Conservation (phyloP, 345 rosid genomes). For the Eucalyptus urophylla region DNA sequence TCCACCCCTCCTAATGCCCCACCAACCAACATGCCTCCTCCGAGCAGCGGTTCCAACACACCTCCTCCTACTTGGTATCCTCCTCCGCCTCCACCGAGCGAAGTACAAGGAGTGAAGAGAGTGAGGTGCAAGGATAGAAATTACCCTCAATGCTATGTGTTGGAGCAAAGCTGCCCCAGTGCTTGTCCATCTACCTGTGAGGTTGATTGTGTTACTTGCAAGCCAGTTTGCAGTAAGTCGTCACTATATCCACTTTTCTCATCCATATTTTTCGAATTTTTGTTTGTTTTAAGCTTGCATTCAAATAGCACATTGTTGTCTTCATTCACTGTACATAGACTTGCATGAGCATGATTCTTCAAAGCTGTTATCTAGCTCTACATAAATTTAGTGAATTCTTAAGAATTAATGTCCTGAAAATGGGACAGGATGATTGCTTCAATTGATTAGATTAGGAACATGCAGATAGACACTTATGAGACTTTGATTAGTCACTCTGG, state of each 20-base stretch:
- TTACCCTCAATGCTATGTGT: constrained; percentile 26
- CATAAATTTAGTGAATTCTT: not conserved
- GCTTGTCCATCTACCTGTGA: constrained; percentile 36
- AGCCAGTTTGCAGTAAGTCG: constrained; percentile 40
- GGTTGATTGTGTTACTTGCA: constrained; percentile 56
- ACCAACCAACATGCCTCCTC: not conserved
- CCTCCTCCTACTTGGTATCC: not conserved
- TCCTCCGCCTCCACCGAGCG: constrained; percentile 7
- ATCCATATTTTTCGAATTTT: not conserved
- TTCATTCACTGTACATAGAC: not conserved
- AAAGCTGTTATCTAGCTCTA: not conserved
- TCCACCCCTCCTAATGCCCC: not conserved
- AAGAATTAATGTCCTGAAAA: not conserved
- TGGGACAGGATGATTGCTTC: not conserved
- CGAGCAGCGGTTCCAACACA: not conserved
- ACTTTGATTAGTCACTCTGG: not conserved
- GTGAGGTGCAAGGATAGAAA: constrained; percentile 19
- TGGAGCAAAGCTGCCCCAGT: constrained; percentile 26
- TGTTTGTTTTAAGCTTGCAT: not conserved
- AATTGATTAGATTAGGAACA: not conserved
- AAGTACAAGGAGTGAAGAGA: constrained; percentile 2
- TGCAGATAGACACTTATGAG: not conserved
- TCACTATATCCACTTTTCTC: not conserved
- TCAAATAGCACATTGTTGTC: not conserved
- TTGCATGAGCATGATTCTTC: not conserved